phyloP scores from a whole-genome alignment of 805 yeast genomes.

The Ogataea henricii region DNA sequence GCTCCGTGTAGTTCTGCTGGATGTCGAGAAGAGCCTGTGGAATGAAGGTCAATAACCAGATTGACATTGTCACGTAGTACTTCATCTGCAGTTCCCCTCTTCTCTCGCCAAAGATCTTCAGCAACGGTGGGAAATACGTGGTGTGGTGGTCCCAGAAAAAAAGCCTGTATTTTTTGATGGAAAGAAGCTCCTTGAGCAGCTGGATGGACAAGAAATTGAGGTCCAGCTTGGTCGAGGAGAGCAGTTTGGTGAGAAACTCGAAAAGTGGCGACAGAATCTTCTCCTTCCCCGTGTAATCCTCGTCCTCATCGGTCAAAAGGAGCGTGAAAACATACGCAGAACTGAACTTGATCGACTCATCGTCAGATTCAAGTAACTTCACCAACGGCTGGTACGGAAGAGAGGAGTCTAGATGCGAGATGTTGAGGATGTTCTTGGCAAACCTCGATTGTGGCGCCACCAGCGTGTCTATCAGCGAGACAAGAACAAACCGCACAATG shows the following conservation, averaged over 20 bases:
- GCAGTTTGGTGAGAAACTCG: slow-evolving; percentile 36
- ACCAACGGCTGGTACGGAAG: slow-evolving; percentile 57
- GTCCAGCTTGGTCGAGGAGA: slow-evolving; percentile 43
- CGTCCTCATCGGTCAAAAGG: slow-evolving; percentile 40
- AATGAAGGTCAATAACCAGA: slow-evolving; percentile 87
- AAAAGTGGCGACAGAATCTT: slow-evolving; percentile 43
- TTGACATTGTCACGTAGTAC: slow-evolving; percentile 72
- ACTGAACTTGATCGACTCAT: slow-evolving; percentile 57
- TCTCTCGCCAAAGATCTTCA: slow-evolving; percentile 46
- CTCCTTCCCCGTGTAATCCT: slow-evolving; percentile 25
- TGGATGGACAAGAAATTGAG: slow-evolving; percentile 66
- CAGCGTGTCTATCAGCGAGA: slow-evolving; percentile 59
- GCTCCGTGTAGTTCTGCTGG: slow-evolving; percentile 53
- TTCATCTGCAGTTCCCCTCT: slow-evolving; percentile 72
- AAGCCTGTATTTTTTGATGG: slow-evolving; percentile 53
- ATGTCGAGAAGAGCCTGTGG: slow-evolving; percentile 48
- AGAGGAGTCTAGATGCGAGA: slow-evolving; percentile 43
- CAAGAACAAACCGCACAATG: slow-evolving; percentile 64
- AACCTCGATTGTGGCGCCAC: slow-evolving; percentile 33
- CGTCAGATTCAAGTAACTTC: slow-evolving; percentile 53
- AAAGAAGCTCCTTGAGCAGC: slow-evolving; percentile 60
- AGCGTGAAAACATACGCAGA: slow-evolving; percentile 55
- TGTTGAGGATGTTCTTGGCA: slow-evolving; percentile 37
- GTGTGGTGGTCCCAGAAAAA: slow-evolving; percentile 49
- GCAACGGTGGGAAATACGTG: slow-evolving; percentile 50